Base-by-base conservation (phyloP, 768 basidiomycete species). In the Lactifluus volemus region DNA sequence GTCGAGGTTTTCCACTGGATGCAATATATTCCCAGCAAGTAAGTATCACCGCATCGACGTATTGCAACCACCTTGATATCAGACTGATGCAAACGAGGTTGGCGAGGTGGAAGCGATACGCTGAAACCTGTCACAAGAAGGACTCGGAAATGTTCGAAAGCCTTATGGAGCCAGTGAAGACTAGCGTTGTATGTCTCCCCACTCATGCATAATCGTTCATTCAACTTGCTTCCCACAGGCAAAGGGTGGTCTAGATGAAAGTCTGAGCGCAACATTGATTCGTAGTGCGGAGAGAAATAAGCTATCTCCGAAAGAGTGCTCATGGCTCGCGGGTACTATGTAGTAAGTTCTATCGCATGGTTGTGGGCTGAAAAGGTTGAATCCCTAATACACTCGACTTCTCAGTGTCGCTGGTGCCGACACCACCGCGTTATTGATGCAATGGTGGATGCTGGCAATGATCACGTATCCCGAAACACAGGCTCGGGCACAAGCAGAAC, bases 1-100 rank as follows among this genome's bases (percentile, higher is more conserved):
- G 60, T 61, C 14, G 60, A 61, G 49, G 47, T n/a, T 47, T 39
- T 51, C 48, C 49, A 49, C 2, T 61, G 55, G 60, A 52, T 61
- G 60, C 29, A 3, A 44, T 25, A 57, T 42, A 51, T 61, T 10
- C 60, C 60, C 3, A 57, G 42, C 44, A 51, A 55, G 60, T 61
- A 36, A 32, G 42, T 11, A 14, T 4, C 8, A 4, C n/a, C n/a
- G n/a, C n/a, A n/a, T 25, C 38, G 14, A 4, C 30, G 10, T 39
- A 21, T 54, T 32, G 4, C 10, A 11, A n/a, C 9, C 4, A 5
- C 10, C 8, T 14, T 38, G 7, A 21, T 30, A 12, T 8, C 49
- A 32, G 6, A 17, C n/a, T 19, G 10, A 11, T 19, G 17, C 29
- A 30, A 32, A 53, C 25, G 7, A 47, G 51, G 15, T 9, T 57